A percentile compares a stretch with the other conserved stretches of the same genome.
phyloP scores from a whole-genome alignment of 176 grass and related monocot genomes.

The Bothriochloa decipiens region DNA sequence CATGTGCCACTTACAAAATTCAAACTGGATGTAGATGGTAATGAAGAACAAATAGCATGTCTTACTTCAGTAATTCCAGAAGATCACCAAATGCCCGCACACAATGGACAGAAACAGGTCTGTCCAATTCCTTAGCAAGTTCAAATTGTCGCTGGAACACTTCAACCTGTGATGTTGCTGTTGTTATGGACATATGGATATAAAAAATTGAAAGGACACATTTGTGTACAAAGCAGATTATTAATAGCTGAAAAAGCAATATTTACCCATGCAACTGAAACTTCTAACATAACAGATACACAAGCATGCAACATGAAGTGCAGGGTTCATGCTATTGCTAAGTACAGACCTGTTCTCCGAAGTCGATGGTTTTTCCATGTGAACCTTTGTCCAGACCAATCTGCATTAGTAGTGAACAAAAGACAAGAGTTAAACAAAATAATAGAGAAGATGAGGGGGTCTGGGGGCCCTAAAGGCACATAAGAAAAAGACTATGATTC shows the following conservation, averaged over 20 bases:
- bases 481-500: not conserved
- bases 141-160: slow-evolving; percentile 73
- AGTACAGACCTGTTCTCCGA: slow-evolving; percentile 66
- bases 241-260: slow-evolving; percentile 17
- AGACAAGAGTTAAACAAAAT: not conserved
- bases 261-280: slow-evolving; percentile 30
- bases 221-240: not conserved
- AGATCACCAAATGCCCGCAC: slow-evolving; percentile 88
- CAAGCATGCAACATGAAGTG: not conserved
- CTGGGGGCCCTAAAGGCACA: not conserved
- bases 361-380: slow-evolving; percentile 74
- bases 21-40: not conserved
- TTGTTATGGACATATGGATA: slow-evolving; percentile 3
- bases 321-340: slow-evolving; percentile 23
- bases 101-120: slow-evolving; percentile 88
- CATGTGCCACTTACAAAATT: not conserved
- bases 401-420: slow-evolving; percentile 45
- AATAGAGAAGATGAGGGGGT: not conserved
- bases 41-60: not conserved
- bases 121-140: slow-evolving; percentile 84
- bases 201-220: not conserved
- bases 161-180: slow-evolving; percentile 58
- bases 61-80: slow-evolving; percentile 78
- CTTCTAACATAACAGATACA: not conserved
- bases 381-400: slow-evolving; percentile 93